Evolutionary conservation across 2,329 filamentous ascomycete species (phyloP), one percentile per base, ranked within the genome.

Genomic region (Colletotrichum shisoi): DNA sequence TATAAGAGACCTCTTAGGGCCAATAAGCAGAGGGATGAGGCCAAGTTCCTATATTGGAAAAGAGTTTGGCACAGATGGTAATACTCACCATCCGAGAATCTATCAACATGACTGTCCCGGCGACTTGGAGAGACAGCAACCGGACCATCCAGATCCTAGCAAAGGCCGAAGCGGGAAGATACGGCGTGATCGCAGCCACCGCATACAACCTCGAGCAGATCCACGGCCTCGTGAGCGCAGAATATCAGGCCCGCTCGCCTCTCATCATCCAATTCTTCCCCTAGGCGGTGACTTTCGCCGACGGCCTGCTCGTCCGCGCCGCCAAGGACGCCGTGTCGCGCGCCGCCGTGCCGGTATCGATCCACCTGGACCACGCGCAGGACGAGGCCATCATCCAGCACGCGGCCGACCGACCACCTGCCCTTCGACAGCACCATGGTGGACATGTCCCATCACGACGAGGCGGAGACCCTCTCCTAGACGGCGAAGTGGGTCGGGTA

Each of bases 401-500:
- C 0, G 87, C 87, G 0, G 86, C 86, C 0, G 80, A 83, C 86
- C 0, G 80, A 83, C 69, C 79, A 80, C 3, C 79, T 87, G 40
- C 81, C 81, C 1, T 91, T 92, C 71, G 90, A 92, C 75, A 84
- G 82, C 63, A 91, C 92, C 74, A 92, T 92, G 89, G 86, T 92
- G 0, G 90, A 92, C 76, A 92, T 92, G 89, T 87, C 83, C 63
- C 89, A 91, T 74, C 87, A 90, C 73, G 88, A 90, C 71, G 88
- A 87, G 71, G 87, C 84, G 62, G 89, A 91, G 78, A 92, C 92
- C 73, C 79, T 92, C 42, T 79, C 81, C 1, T 81, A 84, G 74
- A 91, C 89, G 27, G 81, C 80, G 58, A 85, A 89, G 65, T 77
- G 91, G 63, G 87, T 87, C 2, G 77, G 76, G 19, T 87, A 88